Conservation (phyloP, 2,329 filamentous ascomycete genomes). For the Botrytis byssoidea region DNA sequence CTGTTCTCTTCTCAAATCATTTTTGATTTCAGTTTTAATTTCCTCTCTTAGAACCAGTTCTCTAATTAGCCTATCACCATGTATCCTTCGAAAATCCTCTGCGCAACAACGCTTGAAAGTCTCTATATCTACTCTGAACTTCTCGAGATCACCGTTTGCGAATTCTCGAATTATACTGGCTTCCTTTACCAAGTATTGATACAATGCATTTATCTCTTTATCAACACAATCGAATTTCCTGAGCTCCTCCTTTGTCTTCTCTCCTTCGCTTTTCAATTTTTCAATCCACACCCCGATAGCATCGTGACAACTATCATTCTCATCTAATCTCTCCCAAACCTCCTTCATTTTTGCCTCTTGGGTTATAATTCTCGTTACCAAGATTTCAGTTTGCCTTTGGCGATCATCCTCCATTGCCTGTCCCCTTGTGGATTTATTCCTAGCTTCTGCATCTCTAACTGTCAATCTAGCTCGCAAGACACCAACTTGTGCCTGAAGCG, state of each 20-base stretch:
- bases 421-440: not conserved
- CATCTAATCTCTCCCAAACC: not conserved
- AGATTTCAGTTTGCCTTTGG: not conserved
- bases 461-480: not conserved
- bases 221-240: not conserved
- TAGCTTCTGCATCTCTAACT: not conserved
- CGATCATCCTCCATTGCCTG: not conserved
- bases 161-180: not conserved
- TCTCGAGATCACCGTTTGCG: not conserved
- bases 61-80: not conserved
- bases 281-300: not conserved
- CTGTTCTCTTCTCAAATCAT: not conserved
- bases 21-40: rapidly evolving
- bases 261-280: not conserved
- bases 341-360: not conserved
- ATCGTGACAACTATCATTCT: not conserved
- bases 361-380: not conserved
- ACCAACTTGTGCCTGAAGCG: not conserved
- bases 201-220: not conserved
- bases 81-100: not conserved
- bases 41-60: not conserved
- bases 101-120: not conserved
- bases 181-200: not conserved
- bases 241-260: not conserved
- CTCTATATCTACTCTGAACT: not conserved